Evolutionary conservation across 257 asterid genomes (phyloP).

Genomic region (Nicotiana knightiana): DNA sequence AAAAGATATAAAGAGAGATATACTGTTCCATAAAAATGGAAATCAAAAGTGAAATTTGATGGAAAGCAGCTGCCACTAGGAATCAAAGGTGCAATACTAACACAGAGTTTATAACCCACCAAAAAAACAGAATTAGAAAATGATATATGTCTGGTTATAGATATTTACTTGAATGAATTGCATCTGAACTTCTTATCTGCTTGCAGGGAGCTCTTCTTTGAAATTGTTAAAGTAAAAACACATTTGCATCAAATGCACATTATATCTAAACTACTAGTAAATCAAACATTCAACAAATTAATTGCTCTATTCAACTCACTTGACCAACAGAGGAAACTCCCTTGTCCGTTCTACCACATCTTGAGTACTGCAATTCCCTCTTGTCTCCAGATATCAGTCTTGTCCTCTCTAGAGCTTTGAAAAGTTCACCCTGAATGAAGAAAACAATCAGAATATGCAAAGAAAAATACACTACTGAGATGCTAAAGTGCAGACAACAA

Average conservation of each 20-base stretch:
- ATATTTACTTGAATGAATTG: not conserved
- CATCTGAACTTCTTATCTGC: not conserved
- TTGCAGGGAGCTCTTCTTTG: not conserved
- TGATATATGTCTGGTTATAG: not conserved
- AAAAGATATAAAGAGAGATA: not conserved
- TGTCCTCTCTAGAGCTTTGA: slow-evolving; percentile 72
- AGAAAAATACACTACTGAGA: not conserved
- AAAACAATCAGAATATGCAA: not conserved
- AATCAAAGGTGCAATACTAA: not conserved
- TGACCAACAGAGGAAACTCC: slow-evolving; percentile 99
- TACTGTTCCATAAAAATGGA: not conserved
- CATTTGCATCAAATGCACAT: slow-evolving; percentile 3
- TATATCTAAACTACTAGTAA: not conserved
- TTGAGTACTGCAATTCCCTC: slow-evolving; percentile 75
- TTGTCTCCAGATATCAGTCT: slow-evolving; percentile 72
- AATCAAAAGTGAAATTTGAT: not conserved
- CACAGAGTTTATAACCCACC: not conserved
- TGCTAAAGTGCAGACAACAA: not conserved
- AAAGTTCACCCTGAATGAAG: slow-evolving; percentile 72
- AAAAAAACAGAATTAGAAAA: not conserved
- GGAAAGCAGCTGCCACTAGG: not conserved
- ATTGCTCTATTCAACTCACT: slow-evolving; percentile 37
- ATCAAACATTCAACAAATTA: slow-evolving; percentile 12
- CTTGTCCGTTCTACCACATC: slow-evolving; percentile 98
- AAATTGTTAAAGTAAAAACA: not conserved